phyloP scores from a whole-genome alignment of 2,329 filamentous ascomycete genomes.

The Blumeria hordei region DNA sequence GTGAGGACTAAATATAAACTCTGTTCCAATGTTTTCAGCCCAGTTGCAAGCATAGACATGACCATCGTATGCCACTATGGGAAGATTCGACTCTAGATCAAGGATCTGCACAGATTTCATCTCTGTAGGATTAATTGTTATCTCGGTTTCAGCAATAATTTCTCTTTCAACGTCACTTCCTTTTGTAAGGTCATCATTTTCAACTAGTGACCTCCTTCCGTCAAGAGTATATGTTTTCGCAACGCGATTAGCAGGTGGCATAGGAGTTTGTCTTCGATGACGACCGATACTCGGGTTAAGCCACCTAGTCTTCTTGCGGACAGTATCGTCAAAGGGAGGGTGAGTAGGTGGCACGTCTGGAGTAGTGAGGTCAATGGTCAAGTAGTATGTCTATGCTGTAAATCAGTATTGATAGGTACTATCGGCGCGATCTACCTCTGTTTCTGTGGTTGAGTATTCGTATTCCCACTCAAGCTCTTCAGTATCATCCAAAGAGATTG shows the following conservation, averaged over 20 bases:
- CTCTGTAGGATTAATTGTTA: slow-evolving; percentile 2
- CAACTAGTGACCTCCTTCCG: slow-evolving; percentile 1
- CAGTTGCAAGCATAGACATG: slow-evolving; percentile 60
- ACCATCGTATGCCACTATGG: slow-evolving; percentile 57
- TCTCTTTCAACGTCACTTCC: slow-evolving; percentile 2
- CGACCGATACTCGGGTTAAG: slow-evolving; percentile 8
- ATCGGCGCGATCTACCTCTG: slow-evolving; percentile 23
- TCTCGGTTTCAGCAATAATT: neutral
- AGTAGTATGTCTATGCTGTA: slow-evolving; percentile 30
- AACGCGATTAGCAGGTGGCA: slow-evolving; percentile 1
- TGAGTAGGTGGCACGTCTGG: slow-evolving; percentile 9
- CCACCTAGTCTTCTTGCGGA: slow-evolving; percentile 5
- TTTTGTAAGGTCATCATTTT: slow-evolving; percentile 1
- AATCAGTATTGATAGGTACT: slow-evolving; percentile 1
- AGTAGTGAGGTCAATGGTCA: slow-evolving; percentile 35
- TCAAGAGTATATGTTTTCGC: slow-evolving; percentile 1
- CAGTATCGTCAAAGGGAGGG: neutral
- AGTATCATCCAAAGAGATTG: slow-evolving; percentile 2
- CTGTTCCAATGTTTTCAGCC: slow-evolving; percentile 64
- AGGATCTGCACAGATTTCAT: slow-evolving; percentile 44
- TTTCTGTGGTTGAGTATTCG: slow-evolving; percentile 39
- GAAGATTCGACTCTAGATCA: slow-evolving; percentile 54
- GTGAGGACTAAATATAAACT: slow-evolving; percentile 43
- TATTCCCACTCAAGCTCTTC: slow-evolving; percentile 43
- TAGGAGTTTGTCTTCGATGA: slow-evolving; percentile 3